Evolutionary conservation across 352 stramenopile species (phyloP).

Genomic region (Aphanomyces invadans): DNA sequence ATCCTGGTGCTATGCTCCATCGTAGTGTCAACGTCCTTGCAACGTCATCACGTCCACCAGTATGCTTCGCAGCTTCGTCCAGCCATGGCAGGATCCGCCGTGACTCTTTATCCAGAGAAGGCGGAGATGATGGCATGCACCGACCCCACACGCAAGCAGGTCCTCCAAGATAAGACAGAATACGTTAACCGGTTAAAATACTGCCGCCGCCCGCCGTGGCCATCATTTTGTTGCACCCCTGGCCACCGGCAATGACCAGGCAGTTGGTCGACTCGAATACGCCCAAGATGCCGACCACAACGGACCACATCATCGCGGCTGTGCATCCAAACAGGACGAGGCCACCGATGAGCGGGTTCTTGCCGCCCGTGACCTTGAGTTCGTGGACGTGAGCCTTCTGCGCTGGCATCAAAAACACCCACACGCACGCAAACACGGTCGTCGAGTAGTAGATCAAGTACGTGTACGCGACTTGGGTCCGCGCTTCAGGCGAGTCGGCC

Average conservation of each 20-base stretch:
- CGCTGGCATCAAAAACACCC: conserved; percentile 25
- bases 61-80: too few relatives aligned
- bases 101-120: too few relatives aligned
- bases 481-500: conserved; percentile 6
- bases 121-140: too few relatives aligned
- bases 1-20: too few relatives aligned
- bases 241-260: conserved; percentile 44
- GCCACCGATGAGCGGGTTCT: conserved; percentile 14
- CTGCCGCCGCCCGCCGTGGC: too few relatives aligned
- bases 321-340: conserved; percentile 5
- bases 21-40: too few relatives aligned
- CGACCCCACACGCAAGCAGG: too few relatives aligned
- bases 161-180: too few relatives aligned
- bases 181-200: too few relatives aligned
- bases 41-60: too few relatives aligned
- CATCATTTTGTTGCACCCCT: too few relatives aligned
- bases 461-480: conserved; percentile 18
- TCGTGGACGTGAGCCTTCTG: conserved; percentile 29
- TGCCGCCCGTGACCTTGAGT: conserved; percentile 21
- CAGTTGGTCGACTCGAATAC: conserved; percentile 52
- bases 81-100: too few relatives aligned
- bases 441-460: conserved; percentile 25
- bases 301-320: conserved; percentile 43
- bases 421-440: conserved; percentile 23
- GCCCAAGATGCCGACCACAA: conserved; percentile 47